Percentiles rank a stretch among this genome's conserved stretches.
These are phyloP conservation scores for Ophidiomyces ophidiicola DNA, from an alignment of 2,329 filamentous ascomycete genomes.

Conservation along the genomic window DNA sequence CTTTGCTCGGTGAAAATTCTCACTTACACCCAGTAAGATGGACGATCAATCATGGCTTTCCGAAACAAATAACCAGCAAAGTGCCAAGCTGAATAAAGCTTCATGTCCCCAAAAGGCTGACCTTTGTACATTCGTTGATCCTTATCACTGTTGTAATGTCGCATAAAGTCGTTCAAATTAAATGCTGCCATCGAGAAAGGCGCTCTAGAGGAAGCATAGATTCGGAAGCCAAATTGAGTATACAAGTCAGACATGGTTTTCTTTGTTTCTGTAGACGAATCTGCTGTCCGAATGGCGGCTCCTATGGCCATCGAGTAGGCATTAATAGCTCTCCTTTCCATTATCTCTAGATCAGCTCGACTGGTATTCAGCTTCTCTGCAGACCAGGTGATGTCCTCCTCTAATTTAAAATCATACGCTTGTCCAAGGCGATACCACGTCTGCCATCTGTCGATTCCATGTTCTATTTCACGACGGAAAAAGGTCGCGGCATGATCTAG, in stretches of 20 bases:
- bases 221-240: constrained; percentile 53
- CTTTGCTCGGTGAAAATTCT: not conserved
- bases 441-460: constrained; percentile 72
- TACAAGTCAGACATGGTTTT: constrained; percentile 53
- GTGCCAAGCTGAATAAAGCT: constrained; percentile 51
- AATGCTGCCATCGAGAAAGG: constrained; percentile 59
- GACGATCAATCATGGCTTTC: constrained; percentile 45
- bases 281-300: constrained; percentile 45
- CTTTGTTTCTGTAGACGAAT: constrained; percentile 42
- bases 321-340: constrained; percentile 71
- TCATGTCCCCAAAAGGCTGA: constrained; percentile 46
- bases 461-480: constrained; percentile 69
- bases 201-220: constrained; percentile 57
- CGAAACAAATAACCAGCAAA: constrained; percentile 51
- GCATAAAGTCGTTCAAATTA: constrained; percentile 47
- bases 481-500: constrained; percentile 70
- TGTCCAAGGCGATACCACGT: constrained; percentile 82
- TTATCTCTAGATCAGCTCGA: constrained; percentile 57
- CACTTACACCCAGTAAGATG: constrained; percentile 51
- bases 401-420: constrained; percentile 75
- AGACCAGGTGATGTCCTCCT: constrained; percentile 77
- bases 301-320: constrained; percentile 62
- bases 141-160: constrained; percentile 46
- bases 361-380: constrained; percentile 85
- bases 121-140: constrained; percentile 45